Base-by-base conservation (phyloP, 2,329 filamentous ascomycete species). In the Fusarium beomiforme region DNA sequence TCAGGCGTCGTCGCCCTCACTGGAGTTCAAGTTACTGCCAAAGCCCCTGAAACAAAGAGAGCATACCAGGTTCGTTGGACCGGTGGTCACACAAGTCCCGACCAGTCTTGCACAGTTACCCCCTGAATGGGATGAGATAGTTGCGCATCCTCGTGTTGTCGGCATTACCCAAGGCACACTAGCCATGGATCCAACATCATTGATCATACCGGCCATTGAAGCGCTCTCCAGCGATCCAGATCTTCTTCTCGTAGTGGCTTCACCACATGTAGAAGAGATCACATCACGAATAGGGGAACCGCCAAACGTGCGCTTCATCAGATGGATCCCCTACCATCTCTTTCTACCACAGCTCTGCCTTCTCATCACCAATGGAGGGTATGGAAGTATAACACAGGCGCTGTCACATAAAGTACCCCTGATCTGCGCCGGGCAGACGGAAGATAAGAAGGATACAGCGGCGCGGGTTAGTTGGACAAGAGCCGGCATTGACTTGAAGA, bases 91-190 rank as follows among this genome's bases (percentile, higher is more conserved):
- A 1, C 72, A 68, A 7, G 51, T 75, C 2, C 33, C 49, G 3
- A 57, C 47, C 5, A 49, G 59, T 3, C 39, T 64, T 5, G 51
- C 54, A 11, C 67, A 74, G 7, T 61, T 82, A 5, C 80, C 81
- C 1, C 44, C 55, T 5, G 80, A 79, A 74, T 82, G 81, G 81
- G 62, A 75, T 19, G 75, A 77, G 9, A 69, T 81, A 0, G 54
- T 76, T 8, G 61, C 64, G 0, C 75, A 81, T 12, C 64, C 59
- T 4, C 70, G 70, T 7, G 76, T 82, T 12, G 69, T 83, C 7
- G 81, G 78, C 23, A 78, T 83, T 23, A 83, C 81, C 2, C 81
- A 83, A 51, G 81, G 81, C 8, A 82, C 81, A 1, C 59, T 82
- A 23, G 79, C 79, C 37, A 80, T 79, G 76, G 73, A 83, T 23